A percentile compares a stretch with the other conserved stretches of the same genome.
phyloP scores from a whole-genome alignment of 345 rosid species.

The Brassica carinata region DNA sequence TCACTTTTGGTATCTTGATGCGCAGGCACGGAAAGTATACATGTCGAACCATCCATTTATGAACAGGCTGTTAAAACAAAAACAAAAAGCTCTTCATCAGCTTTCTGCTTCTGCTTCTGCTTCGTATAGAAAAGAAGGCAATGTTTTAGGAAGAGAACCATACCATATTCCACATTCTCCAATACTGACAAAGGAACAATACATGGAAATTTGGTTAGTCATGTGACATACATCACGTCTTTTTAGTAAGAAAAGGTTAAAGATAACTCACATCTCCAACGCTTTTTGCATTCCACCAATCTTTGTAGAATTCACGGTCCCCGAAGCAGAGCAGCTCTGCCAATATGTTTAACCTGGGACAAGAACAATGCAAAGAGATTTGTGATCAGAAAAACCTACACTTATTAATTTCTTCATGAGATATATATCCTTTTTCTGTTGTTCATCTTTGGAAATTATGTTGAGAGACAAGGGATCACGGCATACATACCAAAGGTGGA shows the following conservation, averaged over 20 bases:
- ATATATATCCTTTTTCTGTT: not conserved
- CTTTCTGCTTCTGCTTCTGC: not conserved
- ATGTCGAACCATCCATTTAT: constrained; percentile 99
- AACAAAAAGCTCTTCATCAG: constrained; percentile 18
- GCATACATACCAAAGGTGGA: constrained; percentile 82
- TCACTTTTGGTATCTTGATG: constrained; percentile 77
- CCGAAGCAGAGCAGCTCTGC: constrained; percentile 97
- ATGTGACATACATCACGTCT: not conserved
- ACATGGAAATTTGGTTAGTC: constrained; percentile 20
- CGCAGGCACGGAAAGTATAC: constrained; percentile 89
- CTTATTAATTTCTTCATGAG: not conserved
- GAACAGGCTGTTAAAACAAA: constrained; percentile 82
- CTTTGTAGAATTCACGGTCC: constrained; percentile 96
- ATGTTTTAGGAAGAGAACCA: constrained; percentile 39
- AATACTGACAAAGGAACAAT: constrained; percentile 65
- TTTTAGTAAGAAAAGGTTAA: constrained; percentile 2
- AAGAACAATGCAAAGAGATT: constrained; percentile 18
- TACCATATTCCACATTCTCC: constrained; percentile 99
- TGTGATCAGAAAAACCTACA: not conserved
- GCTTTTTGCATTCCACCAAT: constrained; percentile 99
- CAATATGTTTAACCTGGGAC: constrained; percentile 83
- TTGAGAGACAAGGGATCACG: constrained; percentile 10
- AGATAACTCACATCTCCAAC: constrained; percentile 75
- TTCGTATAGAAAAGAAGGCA: not conserved
- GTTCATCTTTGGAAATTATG: not conserved